Conservation (phyloP, 108 stramenopile species). For the Cyclotella kingstonii region DNA sequence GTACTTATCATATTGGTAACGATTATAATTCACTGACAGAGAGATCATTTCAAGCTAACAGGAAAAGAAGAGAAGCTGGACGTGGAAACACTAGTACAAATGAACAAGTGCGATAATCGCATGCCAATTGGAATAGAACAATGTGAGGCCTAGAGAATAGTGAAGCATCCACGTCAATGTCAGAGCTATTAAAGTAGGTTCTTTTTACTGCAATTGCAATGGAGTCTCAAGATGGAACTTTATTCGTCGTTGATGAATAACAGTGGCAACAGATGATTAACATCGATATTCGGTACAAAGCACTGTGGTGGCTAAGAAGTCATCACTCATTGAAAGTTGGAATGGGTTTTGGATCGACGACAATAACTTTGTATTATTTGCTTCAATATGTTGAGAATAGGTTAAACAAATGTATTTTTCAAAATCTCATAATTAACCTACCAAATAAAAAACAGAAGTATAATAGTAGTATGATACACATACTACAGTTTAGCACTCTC, state of each 20-base stretch:
- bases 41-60: constrained; percentile 72
- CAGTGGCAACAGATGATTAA: constrained; percentile 61
- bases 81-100: constrained; percentile 73
- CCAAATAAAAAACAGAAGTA: no score
- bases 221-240: constrained; percentile 66
- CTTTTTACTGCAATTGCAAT: constrained; percentile 73
- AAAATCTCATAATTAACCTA: no score
- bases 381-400: constrained; percentile 45
- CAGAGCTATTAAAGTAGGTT: constrained; percentile 32
- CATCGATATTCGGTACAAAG: constrained; percentile 84
- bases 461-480: no score
- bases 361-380: constrained; percentile 57
- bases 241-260: constrained; percentile 32
- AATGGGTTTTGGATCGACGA: constrained; percentile 83
- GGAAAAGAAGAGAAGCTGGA: constrained; percentile 52
- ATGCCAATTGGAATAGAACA: constrained; percentile 73
- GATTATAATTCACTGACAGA: constrained; percentile 60
- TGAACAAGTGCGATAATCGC: constrained; percentile 76
- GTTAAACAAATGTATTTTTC: no score
- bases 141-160: constrained; percentile 25
- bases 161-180: constrained; percentile 1
- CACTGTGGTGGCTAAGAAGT: constrained; percentile 74
- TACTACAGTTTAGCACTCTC: no score
- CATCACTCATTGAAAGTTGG: constrained; percentile 76
- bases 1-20: constrained; percentile 45